Base-by-base conservation (phyloP, 176 grass and related monocot genomes). In the Echinochloa phyllopogon region DNA sequence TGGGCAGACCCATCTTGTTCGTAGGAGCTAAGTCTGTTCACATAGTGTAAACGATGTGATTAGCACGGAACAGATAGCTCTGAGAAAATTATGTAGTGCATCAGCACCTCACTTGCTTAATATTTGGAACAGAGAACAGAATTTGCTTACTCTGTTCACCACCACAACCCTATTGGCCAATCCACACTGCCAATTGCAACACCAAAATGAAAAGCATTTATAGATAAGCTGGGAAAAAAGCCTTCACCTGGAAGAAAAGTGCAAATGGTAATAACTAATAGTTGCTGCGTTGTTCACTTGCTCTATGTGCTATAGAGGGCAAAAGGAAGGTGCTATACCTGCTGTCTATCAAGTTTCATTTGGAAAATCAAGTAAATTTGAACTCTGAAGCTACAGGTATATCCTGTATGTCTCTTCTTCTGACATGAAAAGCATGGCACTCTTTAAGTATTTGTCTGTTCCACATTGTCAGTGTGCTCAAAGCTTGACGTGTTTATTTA, bases 21-120 rank as follows among this genome's bases (percentile, higher is more conserved):
- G 61, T 2, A 3, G 27, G 23, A 84, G 1, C 70, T 85, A 85
- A 68, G 49, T 29, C 80, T 76, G 43, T 79, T 51, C 13, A 62
- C 42, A 41, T 49, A 23, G 4, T 85, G 40, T 29, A 52, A 40
- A 39, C 4, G 16, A 15, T 18, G 6, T 16, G 18, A 17, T 52
- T 52, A 52, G 15, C 50, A 52, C 11, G 15, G 50, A 6, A 0
- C 16, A 52, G 4, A 4, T 52, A n/a, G n/a, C n/a, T n/a, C n/a
- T n/a, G n/a, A n/a, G n/a, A n/a, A n/a, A n/a, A n/a, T n/a, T n/a
- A n/a, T n/a, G n/a, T n/a, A 52, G 15, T 52, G 18, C 15, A 52
- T 52, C 4, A 16, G 18, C 4, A 52, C 50, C 50, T 4, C 15
- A 52, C n/a, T n/a, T n/a, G n/a, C n/a, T n/a, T n/a, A n/a, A n/a